Base-by-base conservation (phyloP, 1,284 basidiomycete species). In the Xerocomus amazonicus region DNA sequence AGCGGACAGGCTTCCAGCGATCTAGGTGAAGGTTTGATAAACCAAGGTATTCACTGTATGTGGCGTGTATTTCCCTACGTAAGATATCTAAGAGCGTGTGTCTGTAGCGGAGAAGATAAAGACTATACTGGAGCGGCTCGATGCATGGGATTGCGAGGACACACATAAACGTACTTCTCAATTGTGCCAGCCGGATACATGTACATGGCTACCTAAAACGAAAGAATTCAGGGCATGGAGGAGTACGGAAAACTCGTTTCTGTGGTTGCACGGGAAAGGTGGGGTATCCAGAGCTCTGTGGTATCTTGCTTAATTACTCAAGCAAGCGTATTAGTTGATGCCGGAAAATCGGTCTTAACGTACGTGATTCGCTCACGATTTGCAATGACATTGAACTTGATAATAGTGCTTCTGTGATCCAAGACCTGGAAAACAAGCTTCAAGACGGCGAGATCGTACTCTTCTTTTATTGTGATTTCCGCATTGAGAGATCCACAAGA, bases 261-360 rank as follows among this genome's bases (percentile, higher is more conserved):
- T 59, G n/a, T 59, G 58, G 58, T 9, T 57, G 13, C 43, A 51
- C 14, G 55, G 56, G 1, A 59, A 60, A 44, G 14, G 50, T 56
- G 37, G 7, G 5, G 12, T 23, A 9, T 12, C 32, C 0, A 8
- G 17, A 3, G 1, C 0, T 1, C 19, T 23, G 19, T 23, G 19
- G 19, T 23, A 23, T 23, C 3, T 4, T 23, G 19, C 19, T 23
- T 23, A 23, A 23, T 23, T 23, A 23, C 19, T 4, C 19, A 23
- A 23, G 19, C 19, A 4, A 23, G 19, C 19, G 19, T 23, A n/a
- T n/a, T n/a, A 23, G 47, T 51, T 2, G 58, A 50, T 1, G 50
- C 47, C 0, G 60, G 58, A 14, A 59, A 59, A 13, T 59, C 58
- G 6, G 59, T 62, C 3, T 9, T 62, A 13, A 47, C 56, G 60